These are phyloP conservation scores for Termitomyces sp. DNA, from an alignment of 768 basidiomycete genomes.

Conservation along the genomic window DNA sequence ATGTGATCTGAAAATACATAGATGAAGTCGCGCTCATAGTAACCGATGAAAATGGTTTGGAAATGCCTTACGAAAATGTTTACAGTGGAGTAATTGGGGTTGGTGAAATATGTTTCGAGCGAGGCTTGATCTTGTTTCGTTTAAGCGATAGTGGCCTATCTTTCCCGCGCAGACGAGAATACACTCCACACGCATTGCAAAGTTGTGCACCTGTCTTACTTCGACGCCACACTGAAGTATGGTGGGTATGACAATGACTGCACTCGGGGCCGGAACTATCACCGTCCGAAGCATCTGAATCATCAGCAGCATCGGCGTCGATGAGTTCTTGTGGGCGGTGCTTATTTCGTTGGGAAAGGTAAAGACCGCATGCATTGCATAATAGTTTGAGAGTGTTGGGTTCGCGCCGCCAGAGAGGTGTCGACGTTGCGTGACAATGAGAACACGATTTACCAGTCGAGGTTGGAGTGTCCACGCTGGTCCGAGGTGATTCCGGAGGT, in stretches of 20 bases:
- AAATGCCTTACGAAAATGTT: no score
- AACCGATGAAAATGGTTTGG: no score
- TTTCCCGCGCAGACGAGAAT: constrained; percentile 42
- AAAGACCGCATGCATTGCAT: constrained; percentile 47
- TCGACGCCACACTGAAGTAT: constrained; percentile 48
- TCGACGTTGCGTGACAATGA: constrained; percentile 43
- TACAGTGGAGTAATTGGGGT: background rate
- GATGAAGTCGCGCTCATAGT: background rate
- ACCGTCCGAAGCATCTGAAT: constrained; percentile 35
- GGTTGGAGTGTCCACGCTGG: constrained; percentile 27
- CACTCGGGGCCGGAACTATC: constrained; percentile 43
- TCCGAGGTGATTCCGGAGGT: constrained; percentile 21
- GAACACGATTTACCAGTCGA: constrained; percentile 36
- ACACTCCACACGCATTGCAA: constrained; percentile 51
- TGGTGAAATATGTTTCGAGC: constrained; percentile 38
- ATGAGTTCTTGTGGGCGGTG: constrained; percentile 47
- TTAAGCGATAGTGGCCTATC: constrained; percentile 42
- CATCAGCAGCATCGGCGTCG: constrained; percentile 42
- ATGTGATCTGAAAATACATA: background rate
- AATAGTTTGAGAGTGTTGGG: constrained; percentile 40
- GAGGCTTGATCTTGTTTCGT: constrained; percentile 46
- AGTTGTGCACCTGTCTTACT: constrained; percentile 47
- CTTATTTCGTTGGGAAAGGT: constrained; percentile 44
- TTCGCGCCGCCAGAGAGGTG: constrained; percentile 47
- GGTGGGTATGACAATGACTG: constrained; percentile 46